phyloP scores from a whole-genome alignment of 257 asterid genomes.

The Fraxinus anomala region DNA sequence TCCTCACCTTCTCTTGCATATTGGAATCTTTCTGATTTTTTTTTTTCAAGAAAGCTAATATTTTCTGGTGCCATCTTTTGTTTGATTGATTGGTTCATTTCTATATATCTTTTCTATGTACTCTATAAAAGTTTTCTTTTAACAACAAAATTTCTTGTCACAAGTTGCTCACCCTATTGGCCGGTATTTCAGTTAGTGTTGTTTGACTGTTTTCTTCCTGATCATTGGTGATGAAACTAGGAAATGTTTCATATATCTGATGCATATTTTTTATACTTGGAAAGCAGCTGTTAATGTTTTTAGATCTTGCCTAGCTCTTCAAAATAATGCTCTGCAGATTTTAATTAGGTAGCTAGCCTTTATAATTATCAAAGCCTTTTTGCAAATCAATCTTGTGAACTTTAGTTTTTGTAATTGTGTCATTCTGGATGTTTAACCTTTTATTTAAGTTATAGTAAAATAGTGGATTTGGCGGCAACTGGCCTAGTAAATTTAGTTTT shows the following conservation, averaged over 20 bases:
- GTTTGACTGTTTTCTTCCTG: neutral
- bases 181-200: neutral
- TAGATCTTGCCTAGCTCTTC: neutral
- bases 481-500: neutral
- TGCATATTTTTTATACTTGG: neutral
- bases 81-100: neutral
- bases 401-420: neutral
- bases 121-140: neutral
- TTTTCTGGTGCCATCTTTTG: neutral
- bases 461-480: no score
- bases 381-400: neutral
- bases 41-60: neutral
- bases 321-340: neutral
- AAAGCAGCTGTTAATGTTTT: conserved; percentile 2
- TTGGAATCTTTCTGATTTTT: neutral
- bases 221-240: neutral
- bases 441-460: neutral
- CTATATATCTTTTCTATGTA: neutral
- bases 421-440: neutral
- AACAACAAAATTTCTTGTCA: neutral
- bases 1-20: neutral
- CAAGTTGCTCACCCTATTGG: neutral
- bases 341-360: neutral
- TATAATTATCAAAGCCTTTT: neutral
- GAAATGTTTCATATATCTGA: neutral